Evolutionary conservation across 2,329 filamentous ascomycete species (phyloP).

Genomic region (Onygenales sp.): DNA sequence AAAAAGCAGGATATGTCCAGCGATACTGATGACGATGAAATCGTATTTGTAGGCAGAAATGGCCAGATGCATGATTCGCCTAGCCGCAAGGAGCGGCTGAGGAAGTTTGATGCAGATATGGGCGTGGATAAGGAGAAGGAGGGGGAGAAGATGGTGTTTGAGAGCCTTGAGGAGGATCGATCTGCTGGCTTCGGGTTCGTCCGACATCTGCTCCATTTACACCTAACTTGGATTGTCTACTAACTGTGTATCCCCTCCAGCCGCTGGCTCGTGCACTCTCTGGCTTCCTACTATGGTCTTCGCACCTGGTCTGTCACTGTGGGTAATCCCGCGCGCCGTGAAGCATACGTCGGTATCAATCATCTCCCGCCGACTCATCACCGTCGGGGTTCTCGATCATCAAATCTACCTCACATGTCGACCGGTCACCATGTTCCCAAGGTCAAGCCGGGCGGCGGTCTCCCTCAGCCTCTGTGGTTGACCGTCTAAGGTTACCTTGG

Average conservation of each 20-base stretch:
- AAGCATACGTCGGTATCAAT: conserved; percentile 70
- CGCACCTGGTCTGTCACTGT: conserved; percentile 71
- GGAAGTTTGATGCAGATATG: conserved; percentile 32
- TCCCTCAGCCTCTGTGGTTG: conserved; percentile 27
- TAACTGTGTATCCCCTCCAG: conserved; percentile 35
- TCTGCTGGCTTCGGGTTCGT: conserved; percentile 73
- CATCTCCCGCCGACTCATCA: not conserved
- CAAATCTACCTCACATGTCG: not conserved
- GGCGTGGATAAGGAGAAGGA: conserved; percentile 33
- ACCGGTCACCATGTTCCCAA: not conserved
- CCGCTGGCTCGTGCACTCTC: conserved; percentile 86
- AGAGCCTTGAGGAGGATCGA: conserved; percentile 65
- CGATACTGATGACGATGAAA: conserved; percentile 50
- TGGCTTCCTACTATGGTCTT: conserved; percentile 85
- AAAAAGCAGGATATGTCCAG: conserved; percentile 6
- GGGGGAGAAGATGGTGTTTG: conserved; percentile 65
- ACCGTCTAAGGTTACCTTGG: conserved; percentile 19
- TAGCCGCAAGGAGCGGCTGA: conserved; percentile 43
- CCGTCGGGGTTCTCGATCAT: not conserved
- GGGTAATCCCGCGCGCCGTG: conserved; percentile 59
- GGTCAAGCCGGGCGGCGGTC: not conserved
- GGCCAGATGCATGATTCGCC: conserved; percentile 53
- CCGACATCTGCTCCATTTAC: not conserved
- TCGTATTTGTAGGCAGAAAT: conserved; percentile 74
- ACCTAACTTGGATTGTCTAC: conserved; percentile 5